Evolutionary conservation across 768 basidiomycete genomes (phyloP), one percentile per base, ranked within the genome.

Genomic region (Leccinum arenicola): DNA sequence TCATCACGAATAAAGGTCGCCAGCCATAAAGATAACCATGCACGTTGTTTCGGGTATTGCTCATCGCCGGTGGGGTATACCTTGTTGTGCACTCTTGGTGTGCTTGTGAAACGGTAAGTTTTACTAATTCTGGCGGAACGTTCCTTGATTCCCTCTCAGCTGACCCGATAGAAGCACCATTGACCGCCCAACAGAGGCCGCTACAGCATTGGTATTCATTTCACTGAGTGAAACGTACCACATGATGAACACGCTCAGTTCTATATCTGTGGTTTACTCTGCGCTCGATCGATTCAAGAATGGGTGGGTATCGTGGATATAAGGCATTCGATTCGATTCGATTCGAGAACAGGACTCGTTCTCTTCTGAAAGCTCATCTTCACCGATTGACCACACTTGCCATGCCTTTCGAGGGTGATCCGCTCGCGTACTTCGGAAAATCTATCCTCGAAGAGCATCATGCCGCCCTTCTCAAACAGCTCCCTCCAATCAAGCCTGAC

Each of bases 391-490:
- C 27, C 27, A 29, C 49, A 38, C 6, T 15, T 19, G 9, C n/a
- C 17, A 60, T 64, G 58, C 14, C 54, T 63, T 68, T 68, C 19
- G 4, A 27, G 3, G 65, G 65, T 12, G 68, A 70, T 35, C 61
- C 60, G 1, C 43, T 68, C 0, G 66, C 56, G 5, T 65, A 59
- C 36, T 57, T 27, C 0, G 68, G 68, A 31, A 58, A 51, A 53
- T 52, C 47, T 14, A 55, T 68, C 0, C 29, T 69, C 9, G 23
- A 70, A n/a, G 54, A 68, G 0, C 40, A 58, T 19, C 60, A 67
- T 36, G 31, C 52, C 17, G 2, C 9, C 25, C 56, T 66, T 47
- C 15, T 52, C n/a, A 38, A 60, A 27, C n/a, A 54, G 27, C 48
- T 64, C 27, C 61, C 61, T 8, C 10, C 27, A 2, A 9, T 48